Percentiles rank a stretch among this genome's conserved stretches.
phyloP scores from a whole-genome alignment of 768 basidiomycete species.

The Phaeotremella skinneri region DNA sequence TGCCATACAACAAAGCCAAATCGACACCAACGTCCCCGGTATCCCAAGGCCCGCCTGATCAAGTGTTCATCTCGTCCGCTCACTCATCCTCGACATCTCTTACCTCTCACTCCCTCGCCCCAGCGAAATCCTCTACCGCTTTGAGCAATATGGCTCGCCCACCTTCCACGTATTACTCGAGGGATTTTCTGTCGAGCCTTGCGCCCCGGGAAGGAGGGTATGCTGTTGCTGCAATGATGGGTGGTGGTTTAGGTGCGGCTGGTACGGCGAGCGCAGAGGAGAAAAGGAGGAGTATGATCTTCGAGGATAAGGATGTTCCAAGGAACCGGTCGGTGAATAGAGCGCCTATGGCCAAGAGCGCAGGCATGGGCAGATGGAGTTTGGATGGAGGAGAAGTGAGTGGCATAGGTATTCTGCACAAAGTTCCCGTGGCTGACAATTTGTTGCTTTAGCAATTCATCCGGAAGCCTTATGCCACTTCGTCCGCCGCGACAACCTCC shows the following conservation, averaged over 20 bases:
- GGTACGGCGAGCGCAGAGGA: conserved; percentile 36
- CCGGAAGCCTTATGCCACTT: conserved; percentile 28
- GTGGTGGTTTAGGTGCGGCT: conserved; percentile 23
- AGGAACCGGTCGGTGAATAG: conserved; percentile 18
- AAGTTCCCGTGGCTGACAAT: conserved; percentile 2
- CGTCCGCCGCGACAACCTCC: conserved; percentile 35
- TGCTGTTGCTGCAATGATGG: conserved; percentile 48
- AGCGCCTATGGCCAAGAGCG: conserved; percentile 35
- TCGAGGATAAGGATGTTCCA: conserved; percentile 15
- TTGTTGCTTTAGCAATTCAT: conserved; percentile 19
- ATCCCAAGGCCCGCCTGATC: neutral
- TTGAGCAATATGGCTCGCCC: conserved; percentile 14
- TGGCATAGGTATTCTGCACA: neutral
- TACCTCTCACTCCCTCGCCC: conserved; percentile 18
- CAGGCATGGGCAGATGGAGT: conserved; percentile 46
- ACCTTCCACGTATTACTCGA: conserved; percentile 44
- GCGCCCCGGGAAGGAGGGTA: conserved; percentile 51
- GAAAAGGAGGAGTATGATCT: conserved; percentile 19
- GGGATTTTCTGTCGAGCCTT: conserved; percentile 47
- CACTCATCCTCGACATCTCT: conserved; percentile 39
- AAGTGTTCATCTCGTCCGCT: conserved; percentile 26
- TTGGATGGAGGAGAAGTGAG: conserved; percentile 47
- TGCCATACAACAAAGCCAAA: conserved; percentile 4
- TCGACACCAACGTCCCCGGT: conserved; percentile 22
- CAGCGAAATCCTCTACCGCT: conserved; percentile 16